Percentiles rank a stretch among this genome's conserved stretches.
These are phyloP conservation scores for Colletotrichum trifolii DNA, from an alignment of 2,329 filamentous ascomycete genomes.

Conservation along the genomic window DNA sequence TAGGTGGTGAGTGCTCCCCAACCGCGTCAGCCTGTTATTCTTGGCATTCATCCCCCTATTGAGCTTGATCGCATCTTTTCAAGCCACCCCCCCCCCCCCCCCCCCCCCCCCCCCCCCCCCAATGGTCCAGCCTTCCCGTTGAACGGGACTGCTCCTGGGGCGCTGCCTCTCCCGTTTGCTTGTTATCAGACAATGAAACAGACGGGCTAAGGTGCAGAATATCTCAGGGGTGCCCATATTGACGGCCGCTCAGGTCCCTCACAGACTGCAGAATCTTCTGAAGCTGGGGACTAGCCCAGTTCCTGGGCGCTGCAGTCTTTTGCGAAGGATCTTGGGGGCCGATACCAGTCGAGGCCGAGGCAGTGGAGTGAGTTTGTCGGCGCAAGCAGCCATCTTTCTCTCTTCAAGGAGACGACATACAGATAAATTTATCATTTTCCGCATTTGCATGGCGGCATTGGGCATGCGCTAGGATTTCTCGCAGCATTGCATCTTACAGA, in stretches of 20 bases:
- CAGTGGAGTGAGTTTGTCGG: background rate
- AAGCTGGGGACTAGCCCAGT: conserved; percentile 34
- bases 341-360: background rate
- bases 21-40: conserved; percentile 4
- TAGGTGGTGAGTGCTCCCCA: conserved; percentile 70
- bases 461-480: conserved; percentile 17
- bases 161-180: conserved; percentile 29
- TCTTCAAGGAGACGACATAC: background rate
- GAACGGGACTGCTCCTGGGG: background rate
- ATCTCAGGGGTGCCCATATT: conserved; percentile 35
- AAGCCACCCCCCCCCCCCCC: background rate
- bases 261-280: conserved; percentile 38
- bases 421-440: background rate
- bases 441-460: conserved; percentile 30
- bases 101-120: background rate
- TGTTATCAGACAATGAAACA: conserved; percentile 37
- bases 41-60: background rate
- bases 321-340: conserved; percentile 9
- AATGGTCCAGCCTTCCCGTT: background rate
- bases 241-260: conserved; percentile 39
- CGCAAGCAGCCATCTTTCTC: background rate
- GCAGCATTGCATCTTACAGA: conserved; percentile 30
- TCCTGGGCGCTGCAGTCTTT: background rate
- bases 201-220: conserved; percentile 37
- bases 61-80: conserved; percentile 10